Base-by-base conservation (phyloP, 1,284 basidiomycete species). In the Apiotrichum mycotoxinovorans region DNA sequence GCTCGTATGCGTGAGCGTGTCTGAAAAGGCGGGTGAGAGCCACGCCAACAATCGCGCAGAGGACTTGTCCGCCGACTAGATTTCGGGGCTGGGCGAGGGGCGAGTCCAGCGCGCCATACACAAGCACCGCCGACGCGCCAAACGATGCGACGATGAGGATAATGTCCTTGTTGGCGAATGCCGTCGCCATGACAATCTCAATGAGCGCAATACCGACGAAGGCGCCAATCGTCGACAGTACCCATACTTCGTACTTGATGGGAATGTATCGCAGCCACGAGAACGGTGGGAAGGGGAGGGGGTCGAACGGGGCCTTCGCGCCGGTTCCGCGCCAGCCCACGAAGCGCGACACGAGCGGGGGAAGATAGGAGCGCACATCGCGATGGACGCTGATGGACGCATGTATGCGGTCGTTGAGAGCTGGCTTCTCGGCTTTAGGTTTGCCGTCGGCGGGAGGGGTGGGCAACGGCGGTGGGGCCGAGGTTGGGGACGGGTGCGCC, bases 31-130 rank as follows among this genome's bases (percentile, higher is more conserved):
- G 83, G 1, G 83, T 83, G 61, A 86, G 75, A 51, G 78, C 80
- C 11, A 84, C 77, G 8, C 84, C 84, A 8, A 78, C 74, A 18
- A 85, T 66, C 0, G 82, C 82, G 17, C 80, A 79, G n/a, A 84
- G 58, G 63, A 84, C 80, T 60, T 85, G 83, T 0, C 84, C 83
- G 2, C 81, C 80, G 33, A 87, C 54, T 17, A 85, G 74, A 14
- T 82, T 76, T n/a, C 84, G 78, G 12, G 85, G 84, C 69, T 86
- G 85, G 0, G 83, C 80, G 35, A 86, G 72, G 3, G 85, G 85
- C 2, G 79, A 78, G 37, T 86, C 84, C 37, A 84, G 80, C 1
- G 81, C 80, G 15, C 82, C 83, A 59, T 83, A 86, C 22, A 82
- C 75, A 26, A 87, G 75, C 3, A 85, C 83, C 12, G 83, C 84